Base-by-base conservation (phyloP, 805 yeast genomes). In the Candida fluviatilis region DNA sequence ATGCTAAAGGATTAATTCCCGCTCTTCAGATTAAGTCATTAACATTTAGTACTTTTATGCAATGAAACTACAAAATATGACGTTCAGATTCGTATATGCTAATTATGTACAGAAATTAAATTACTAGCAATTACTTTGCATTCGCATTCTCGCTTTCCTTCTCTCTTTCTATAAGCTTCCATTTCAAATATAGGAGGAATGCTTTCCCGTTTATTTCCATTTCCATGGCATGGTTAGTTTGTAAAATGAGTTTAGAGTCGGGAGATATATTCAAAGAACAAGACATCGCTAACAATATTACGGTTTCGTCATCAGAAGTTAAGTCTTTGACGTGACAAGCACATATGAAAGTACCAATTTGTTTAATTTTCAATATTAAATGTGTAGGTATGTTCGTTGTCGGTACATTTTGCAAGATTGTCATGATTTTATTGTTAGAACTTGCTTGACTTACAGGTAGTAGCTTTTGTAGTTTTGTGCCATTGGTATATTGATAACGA, bases 311-410 rank as follows among this genome's bases (percentile, higher is more conserved):
- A 14, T 13, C 28, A 12, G 33, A 28, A 7, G 5, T 14, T 18
- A 34, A 25, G 12, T 30, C 18, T 3, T n/a, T 8, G 5, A 27
- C 18, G 18, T 25, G 28, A 23, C 19, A 16, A n/a, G 25, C 34
- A 31, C 18, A 8, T 17, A 32, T 28, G 25, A 35, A 36, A 10
- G 21, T 34, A 3, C 35, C 39, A 18, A 37, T 15, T 6, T 24
- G 8, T 15, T 27, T 18, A 10, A 35, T 24, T 6, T 32, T 8
- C 2, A 35, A 7, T n/a, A 41, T 27, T 12, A 5, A 12, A 33
- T 41, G 45, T 8, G 45, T 41, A 13, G 45, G 32, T 19, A n/a
- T n/a, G n/a, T n/a, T n/a, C n/a, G n/a, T n/a, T n/a, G n/a, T 11
- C 21, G 25, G 16, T 8, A 31, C 7, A 5, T 21, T 6, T 21